A percentile compares a stretch with the other conserved stretches of the same genome.
phyloP scores from a whole-genome alignment of 169 alveolate species.

The Theileria equi region DNA sequence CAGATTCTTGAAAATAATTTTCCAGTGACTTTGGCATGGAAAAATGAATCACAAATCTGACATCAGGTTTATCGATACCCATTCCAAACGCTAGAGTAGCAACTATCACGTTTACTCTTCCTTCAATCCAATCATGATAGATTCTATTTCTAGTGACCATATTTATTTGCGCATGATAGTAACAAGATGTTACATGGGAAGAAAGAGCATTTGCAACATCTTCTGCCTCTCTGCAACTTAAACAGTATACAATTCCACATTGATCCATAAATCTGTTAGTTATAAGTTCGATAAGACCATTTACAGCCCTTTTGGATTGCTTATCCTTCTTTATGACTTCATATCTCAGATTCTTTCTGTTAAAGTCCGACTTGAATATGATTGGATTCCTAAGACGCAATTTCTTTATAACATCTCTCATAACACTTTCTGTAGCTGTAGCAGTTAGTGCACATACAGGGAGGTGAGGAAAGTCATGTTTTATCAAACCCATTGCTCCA shows the following conservation, averaged over 20 bases:
- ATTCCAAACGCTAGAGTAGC: slow-evolving; percentile 99
- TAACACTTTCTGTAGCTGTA: slow-evolving; percentile 92
- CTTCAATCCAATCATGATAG: slow-evolving; percentile 88
- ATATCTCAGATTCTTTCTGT: slow-evolving; percentile 56
- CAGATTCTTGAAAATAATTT: slow-evolving; percentile 96
- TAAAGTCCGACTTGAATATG: slow-evolving; percentile 59
- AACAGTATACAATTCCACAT: slow-evolving; percentile 92
- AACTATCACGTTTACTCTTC: slow-evolving; percentile 89
- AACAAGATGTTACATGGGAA: slow-evolving; percentile 62
- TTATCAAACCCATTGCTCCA: slow-evolving; percentile 80
- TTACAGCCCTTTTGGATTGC: slow-evolving; percentile 26
- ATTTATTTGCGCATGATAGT: slow-evolving; percentile 78
- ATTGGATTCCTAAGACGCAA: slow-evolving; percentile 37
- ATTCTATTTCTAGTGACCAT: slow-evolving; percentile 66
- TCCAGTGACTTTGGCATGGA: slow-evolving; percentile 96
- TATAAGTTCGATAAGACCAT: slow-evolving; percentile 22
- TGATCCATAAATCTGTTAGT: slow-evolving; percentile 7
- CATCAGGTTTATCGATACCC: slow-evolving; percentile 99
- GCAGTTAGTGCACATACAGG: slow-evolving; percentile 97
- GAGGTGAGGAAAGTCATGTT: slow-evolving; percentile 85
- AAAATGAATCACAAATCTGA: slow-evolving; percentile 95
- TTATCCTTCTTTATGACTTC: slow-evolving; percentile 44
- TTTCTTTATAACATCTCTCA: slow-evolving; percentile 67
- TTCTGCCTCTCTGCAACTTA: slow-evolving; percentile 90
- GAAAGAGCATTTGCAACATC: slow-evolving; percentile 76